phyloP scores from a whole-genome alignment of 2,329 filamentous ascomycete genomes.

The Exophiala lecanii-corni region DNA sequence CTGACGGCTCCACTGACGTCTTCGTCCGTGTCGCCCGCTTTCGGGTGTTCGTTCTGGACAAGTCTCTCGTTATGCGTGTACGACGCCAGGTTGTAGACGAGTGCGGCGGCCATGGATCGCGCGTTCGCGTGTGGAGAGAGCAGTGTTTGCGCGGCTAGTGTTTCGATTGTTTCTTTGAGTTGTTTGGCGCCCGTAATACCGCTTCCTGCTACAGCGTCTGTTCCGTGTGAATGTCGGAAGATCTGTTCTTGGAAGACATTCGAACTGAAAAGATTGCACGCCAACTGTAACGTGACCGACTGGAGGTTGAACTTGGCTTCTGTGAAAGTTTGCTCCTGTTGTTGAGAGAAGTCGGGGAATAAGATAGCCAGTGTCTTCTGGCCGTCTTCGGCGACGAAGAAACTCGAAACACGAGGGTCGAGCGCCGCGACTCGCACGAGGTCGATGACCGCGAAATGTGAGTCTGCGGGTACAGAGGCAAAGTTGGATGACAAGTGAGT shows the following conservation, averaged over 20 bases:
- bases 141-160: constrained; percentile 70
- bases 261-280: constrained; percentile 79
- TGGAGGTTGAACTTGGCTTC: constrained; percentile 74
- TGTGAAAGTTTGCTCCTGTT: constrained; percentile 41
- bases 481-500: constrained; percentile 56
- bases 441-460: constrained; percentile 79
- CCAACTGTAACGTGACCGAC: constrained; percentile 75
- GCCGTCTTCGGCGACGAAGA: constrained; percentile 69
- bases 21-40: constrained; percentile 30
- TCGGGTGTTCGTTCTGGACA: constrained; percentile 51
- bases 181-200: constrained; percentile 32
- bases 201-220: too few relatives aligned
- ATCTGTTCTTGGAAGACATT: constrained; percentile 65
- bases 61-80: constrained; percentile 63
- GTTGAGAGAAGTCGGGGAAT: constrained; percentile 30
- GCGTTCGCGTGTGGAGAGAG: constrained; percentile 72
- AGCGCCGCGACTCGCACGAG: constrained; percentile 72
- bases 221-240: constrained; percentile 31
- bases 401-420: constrained; percentile 74
- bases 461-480: constrained; percentile 54
- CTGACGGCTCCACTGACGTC: constrained; percentile 1
- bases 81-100: constrained; percentile 76
- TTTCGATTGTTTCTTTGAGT: constrained; percentile 52
- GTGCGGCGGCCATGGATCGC: constrained; percentile 73
- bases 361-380: constrained; percentile 62